Conservation (phyloP, 805 yeast species). For the Ascoidea tarda region DNA sequence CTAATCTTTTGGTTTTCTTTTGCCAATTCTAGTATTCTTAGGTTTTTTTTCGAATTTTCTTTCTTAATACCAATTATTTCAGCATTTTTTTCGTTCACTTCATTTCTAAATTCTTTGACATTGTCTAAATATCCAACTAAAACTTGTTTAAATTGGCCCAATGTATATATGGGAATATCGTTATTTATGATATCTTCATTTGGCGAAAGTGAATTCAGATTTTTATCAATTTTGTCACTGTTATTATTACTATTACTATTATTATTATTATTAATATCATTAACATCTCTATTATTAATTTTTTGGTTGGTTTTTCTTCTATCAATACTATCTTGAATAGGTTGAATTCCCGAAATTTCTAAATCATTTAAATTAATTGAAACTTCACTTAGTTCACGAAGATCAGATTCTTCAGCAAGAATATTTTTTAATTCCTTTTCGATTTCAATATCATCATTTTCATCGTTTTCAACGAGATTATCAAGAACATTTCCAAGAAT, state of each 20-base stretch:
- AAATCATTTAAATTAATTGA: not conserved
- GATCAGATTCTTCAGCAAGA: not conserved
- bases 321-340: too few species aligned
- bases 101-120: slow-evolving; percentile 11
- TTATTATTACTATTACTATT: too few species aligned
- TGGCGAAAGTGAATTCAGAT: too few species aligned
- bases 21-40: slow-evolving; percentile 10
- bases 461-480: not conserved
- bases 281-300: too few species aligned
- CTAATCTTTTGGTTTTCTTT: slow-evolving; percentile 11
- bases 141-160: slow-evolving; percentile 15
- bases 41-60: slow-evolving; percentile 8
- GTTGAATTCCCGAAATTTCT: too few species aligned
- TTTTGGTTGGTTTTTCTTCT: too few species aligned
- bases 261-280: too few species aligned
- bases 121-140: slow-evolving; percentile 14
- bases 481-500: not conserved
- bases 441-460: slow-evolving; percentile 1
- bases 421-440: not conserved
- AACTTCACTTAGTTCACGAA: slow-evolving; percentile 5
- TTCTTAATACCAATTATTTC: slow-evolving; percentile 10
- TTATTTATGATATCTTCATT: slow-evolving; percentile 3
- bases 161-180: slow-evolving; percentile 16
- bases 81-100: slow-evolving; percentile 11
- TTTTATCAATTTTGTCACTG: too few species aligned